These are phyloP conservation scores for Cylindrotheca closterium DNA, from an alignment of 108 stramenopile genomes.

Conservation along the genomic window DNA sequence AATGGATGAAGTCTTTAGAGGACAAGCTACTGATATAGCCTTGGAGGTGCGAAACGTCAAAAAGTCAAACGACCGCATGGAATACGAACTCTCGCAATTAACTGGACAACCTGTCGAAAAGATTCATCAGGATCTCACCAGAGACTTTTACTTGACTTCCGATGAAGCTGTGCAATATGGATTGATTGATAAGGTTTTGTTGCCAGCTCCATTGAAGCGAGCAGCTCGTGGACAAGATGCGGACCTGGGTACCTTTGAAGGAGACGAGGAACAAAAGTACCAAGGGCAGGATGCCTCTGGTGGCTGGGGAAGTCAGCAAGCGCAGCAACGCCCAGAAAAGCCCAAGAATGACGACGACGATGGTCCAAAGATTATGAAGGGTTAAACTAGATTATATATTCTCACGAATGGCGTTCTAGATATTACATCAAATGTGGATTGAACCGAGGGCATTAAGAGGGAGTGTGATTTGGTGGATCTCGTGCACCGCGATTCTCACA, in stretches of 20 bases:
- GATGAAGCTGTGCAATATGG: conserved; percentile 91
- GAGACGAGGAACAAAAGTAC: conserved; percentile 74
- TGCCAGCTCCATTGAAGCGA: conserved; percentile 63
- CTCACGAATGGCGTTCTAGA: not conserved
- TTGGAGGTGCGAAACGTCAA: conserved; percentile 79
- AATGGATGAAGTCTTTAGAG: conserved; percentile 80
- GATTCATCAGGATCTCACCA: conserved; percentile 79
- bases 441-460: not conserved
- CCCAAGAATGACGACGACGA: conserved; percentile 48
- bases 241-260: conserved; percentile 78
- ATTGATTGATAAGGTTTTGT: conserved; percentile 78
- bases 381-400: conserved; percentile 48
- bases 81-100: conserved; percentile 64
- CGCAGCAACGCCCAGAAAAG: conserved; percentile 9
- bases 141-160: conserved; percentile 93
- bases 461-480: no score
- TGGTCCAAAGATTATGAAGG: conserved; percentile 62
- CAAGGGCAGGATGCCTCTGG: conserved; percentile 44
- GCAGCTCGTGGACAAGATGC: conserved; percentile 51
- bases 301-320: conserved; percentile 51
- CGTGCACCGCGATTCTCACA: no score
- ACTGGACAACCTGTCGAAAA: conserved; percentile 78
- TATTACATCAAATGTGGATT: not conserved
- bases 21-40: conserved; percentile 89
- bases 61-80: conserved; percentile 73